Conservation (phyloP, 768 basidiomycete genomes). For the Brasilioporus rufonigricans region DNA sequence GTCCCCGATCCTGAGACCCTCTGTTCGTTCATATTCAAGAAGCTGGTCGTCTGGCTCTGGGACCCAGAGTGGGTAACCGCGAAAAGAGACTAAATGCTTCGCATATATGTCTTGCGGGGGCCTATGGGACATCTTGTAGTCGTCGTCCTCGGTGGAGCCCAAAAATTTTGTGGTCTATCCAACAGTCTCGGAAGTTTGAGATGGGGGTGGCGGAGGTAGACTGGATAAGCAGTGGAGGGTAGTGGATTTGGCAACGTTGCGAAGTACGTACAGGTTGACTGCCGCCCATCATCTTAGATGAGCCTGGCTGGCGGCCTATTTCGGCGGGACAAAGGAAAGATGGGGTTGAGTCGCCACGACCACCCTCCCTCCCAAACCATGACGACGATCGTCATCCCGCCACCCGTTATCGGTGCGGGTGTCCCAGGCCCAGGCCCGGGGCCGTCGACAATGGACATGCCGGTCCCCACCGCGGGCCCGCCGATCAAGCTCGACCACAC, state of each 20-base stretch:
- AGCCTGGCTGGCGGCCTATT: too few species aligned
- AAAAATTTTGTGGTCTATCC: too few species aligned
- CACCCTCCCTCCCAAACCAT: conserved; percentile 18
- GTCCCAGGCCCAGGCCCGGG: too few species aligned
- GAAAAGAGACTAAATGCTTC: background rate
- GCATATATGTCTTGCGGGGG: background rate
- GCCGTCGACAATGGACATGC: conserved; percentile 1
- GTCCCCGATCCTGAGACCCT: background rate
- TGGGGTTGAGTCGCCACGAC: conserved; percentile 13
- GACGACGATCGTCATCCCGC: conserved; percentile 25
- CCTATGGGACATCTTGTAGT: background rate
- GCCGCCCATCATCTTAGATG: too few species aligned
- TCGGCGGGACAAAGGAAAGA: conserved; percentile 35
- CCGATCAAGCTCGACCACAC: conserved; percentile 44
- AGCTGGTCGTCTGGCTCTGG: background rate
- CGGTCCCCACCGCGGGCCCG: conserved; percentile 17
- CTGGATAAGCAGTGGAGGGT: too few species aligned
- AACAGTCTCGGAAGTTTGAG: too few species aligned
- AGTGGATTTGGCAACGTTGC: too few species aligned
- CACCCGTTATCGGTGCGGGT: background rate
- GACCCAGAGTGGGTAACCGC: background rate
- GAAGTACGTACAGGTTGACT: too few species aligned
- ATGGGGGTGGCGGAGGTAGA: too few species aligned
- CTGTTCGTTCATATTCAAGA: background rate
- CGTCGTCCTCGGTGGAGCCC: too few species aligned